Base-by-base conservation (phyloP, 768 basidiomycete genomes). In the Tylopilus subfusipes region DNA sequence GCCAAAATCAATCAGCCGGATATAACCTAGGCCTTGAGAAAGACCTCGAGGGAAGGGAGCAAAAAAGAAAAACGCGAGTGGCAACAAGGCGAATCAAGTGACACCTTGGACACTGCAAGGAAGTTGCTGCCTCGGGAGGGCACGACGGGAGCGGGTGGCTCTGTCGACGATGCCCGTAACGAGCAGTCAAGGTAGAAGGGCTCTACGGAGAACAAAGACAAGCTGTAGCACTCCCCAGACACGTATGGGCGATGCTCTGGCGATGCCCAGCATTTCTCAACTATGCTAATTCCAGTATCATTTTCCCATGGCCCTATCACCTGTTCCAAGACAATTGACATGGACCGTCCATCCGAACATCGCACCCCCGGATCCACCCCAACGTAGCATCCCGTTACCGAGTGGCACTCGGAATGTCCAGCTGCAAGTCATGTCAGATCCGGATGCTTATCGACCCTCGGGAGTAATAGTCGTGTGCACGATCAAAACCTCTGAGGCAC, bases 1-100 rank as follows among this genome's bases (percentile, higher is more conserved):
- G 57, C 56, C 58, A 55, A 56, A 57, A 58, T 57, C 56, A 59
- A 56, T 58, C 18, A 50, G 10, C 52, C 60, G 60, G 52, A 62
- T 66, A 66, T 66, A 59, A 39, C 53, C 34, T 63, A 47, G 51
- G 44, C 7, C 43, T 57, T 43, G 59, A 19, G 24, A 50, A 62
- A 54, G 48, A 52, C 51, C 39, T 54, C 52, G 46, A 63, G 52
- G 42, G 54, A 50, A 56, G 47, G 54, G 19, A 55, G 24, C 2
- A 43, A 52, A 57, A 44, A 48, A 42, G 46, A 54, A 45, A 44
- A 45, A 31, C n/a, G 51, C 25, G 38, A 46, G 53, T 22, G 43
- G 55, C 9, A 39, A 57, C 46, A 48, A 53, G 53, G 31, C 27
- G 43, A 19, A 51, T 61, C 49, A 24, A 51, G 24, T 22, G 49